Conservation (phyloP, 129 eudicot species). For the Dittrichia graveolens region DNA sequence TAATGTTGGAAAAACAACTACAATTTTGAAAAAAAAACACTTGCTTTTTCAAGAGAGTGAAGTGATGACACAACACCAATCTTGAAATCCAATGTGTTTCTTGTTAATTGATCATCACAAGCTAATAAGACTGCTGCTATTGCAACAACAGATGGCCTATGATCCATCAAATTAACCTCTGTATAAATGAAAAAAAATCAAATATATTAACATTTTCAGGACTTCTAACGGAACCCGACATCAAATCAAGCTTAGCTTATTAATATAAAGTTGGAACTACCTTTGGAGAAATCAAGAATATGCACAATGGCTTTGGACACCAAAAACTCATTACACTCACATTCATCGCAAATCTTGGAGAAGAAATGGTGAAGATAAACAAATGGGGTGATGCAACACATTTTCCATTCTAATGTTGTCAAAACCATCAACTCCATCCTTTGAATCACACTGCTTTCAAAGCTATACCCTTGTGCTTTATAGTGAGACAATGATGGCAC, state of each 20-base stretch:
- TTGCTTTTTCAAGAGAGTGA: constrained; percentile 66
- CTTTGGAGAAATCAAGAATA: constrained; percentile 50
- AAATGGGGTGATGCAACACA: constrained; percentile 69
- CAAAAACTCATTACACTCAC: constrained; percentile 26
- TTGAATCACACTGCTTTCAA: constrained; percentile 44
- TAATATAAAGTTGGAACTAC: constrained; percentile 29
- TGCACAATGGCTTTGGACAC: constrained; percentile 44
- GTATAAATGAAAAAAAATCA: constrained; percentile 32
- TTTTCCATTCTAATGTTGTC: constrained; percentile 63
- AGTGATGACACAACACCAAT: constrained; percentile 48
- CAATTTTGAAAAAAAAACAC: constrained; percentile 11
- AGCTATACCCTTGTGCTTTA: constrained; percentile 37
- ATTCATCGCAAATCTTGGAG: constrained; percentile 41
- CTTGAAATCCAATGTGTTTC: constrained; percentile 52
- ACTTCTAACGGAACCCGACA: background rate
- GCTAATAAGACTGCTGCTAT: constrained; percentile 75
- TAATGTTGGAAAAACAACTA: background rate
- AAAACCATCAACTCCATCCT: constrained; percentile 73
- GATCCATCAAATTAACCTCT: constrained; percentile 64
- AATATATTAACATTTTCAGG: background rate
- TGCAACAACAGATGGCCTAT: constrained; percentile 70
- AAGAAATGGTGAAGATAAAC: constrained; percentile 58
- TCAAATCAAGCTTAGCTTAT: background rate
- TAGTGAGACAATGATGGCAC: constrained; percentile 47
- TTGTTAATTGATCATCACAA: constrained; percentile 48